These are phyloP conservation scores for Nitzschia sp. DNA, from an alignment of 108 stramenopile species.

Conservation along the genomic window DNA sequence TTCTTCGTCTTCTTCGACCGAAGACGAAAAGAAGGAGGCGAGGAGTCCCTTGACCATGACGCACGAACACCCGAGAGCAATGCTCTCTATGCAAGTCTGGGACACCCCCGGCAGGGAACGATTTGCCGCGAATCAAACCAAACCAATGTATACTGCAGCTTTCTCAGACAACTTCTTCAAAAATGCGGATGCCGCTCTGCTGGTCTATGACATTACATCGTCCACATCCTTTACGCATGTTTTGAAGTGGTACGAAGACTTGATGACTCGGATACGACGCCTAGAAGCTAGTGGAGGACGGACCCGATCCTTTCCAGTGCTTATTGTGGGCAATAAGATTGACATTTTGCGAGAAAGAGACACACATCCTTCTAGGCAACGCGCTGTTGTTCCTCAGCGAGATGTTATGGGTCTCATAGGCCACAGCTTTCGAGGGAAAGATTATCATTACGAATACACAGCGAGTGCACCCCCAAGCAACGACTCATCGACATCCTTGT, in stretches of 20 bases:
- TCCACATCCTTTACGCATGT: constrained; percentile 75
- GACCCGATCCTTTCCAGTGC: constrained; percentile 52
- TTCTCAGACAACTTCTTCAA: constrained; percentile 59
- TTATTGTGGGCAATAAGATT: constrained; percentile 81
- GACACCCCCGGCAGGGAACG: constrained; percentile 80
- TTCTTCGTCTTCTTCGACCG: neutral
- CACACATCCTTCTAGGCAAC: constrained; percentile 3
- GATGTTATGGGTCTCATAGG: constrained; percentile 64
- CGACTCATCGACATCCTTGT: neutral
- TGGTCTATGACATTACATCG: constrained; percentile 80
- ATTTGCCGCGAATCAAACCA: constrained; percentile 24
- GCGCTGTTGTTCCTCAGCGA: constrained; percentile 33
- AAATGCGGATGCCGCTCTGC: constrained; percentile 65
- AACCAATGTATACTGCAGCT: constrained; percentile 31
- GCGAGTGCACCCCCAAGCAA: constrained; percentile 5
- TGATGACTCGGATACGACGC: constrained; percentile 43
- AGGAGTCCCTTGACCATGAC: neutral
- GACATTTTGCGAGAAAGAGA: constrained; percentile 51
- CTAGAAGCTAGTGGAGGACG: constrained; percentile 18
- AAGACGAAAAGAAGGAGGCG: constrained; percentile 18
- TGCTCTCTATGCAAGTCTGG: constrained; percentile 62
- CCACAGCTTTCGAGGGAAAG: constrained; percentile 53
- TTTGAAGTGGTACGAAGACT: constrained; percentile 73
- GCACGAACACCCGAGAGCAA: constrained; percentile 3
- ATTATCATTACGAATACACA: constrained; percentile 72